phyloP scores from a whole-genome alignment of 1,139 yeast species.

The Pichia kudriavzevii region DNA sequence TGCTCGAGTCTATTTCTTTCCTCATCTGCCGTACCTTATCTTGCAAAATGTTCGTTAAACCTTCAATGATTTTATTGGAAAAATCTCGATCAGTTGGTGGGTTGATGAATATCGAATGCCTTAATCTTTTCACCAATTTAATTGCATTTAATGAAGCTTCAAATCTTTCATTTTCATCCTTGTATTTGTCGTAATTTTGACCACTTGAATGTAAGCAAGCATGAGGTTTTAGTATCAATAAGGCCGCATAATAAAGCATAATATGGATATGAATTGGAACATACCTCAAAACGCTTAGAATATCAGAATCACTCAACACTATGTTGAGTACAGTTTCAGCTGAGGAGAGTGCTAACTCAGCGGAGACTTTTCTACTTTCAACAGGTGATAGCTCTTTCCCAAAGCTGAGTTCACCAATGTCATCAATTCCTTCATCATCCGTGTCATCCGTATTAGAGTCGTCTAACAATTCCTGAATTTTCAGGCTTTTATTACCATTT shows the following conservation, averaged over 20 bases:
- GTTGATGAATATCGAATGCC: constrained; percentile 37
- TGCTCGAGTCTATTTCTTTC: constrained; percentile 21
- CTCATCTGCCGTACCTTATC: constrained; percentile 30
- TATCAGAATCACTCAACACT: constrained; percentile 54
- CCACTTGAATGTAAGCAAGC: constrained; percentile 23
- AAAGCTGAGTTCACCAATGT: constrained; percentile 26
- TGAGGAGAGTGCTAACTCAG: constrained; percentile 50
- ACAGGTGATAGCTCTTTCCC: constrained; percentile 31
- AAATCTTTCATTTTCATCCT: constrained; percentile 14
- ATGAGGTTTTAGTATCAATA: constrained; percentile 48
- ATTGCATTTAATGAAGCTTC: constrained; percentile 22
- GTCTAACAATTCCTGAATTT: too few relatives aligned
- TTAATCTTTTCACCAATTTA: constrained; percentile 30
- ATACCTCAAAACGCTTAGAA: constrained; percentile 48
- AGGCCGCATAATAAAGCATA: constrained; percentile 63
- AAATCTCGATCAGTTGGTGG: constrained; percentile 49
- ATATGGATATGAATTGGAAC: constrained; percentile 68
- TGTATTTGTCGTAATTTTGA: neutral
- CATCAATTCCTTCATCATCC: constrained; percentile 14
- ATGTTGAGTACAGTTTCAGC: constrained; percentile 57
- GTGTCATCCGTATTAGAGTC: constrained; percentile 13
- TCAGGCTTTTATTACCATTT: constrained; percentile 5
- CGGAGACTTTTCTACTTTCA: constrained; percentile 32
- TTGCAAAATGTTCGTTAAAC: constrained; percentile 38
- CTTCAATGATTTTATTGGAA: constrained; percentile 41